Conservation (phyloP, 768 basidiomycete species). For the Mycena sanguinolenta region DNA sequence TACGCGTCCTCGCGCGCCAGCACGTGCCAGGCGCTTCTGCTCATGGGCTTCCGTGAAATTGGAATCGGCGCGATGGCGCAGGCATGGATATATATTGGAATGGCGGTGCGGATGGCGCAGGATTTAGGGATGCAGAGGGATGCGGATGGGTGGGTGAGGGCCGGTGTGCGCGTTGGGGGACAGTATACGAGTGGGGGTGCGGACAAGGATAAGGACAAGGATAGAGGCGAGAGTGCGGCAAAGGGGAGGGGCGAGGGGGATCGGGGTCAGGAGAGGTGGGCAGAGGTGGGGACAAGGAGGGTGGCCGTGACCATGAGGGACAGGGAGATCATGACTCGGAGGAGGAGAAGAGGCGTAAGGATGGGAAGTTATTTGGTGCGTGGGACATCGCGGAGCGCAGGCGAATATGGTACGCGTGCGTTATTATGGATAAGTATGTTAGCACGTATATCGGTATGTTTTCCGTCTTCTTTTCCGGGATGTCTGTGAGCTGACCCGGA, state of each 20-base stretch:
- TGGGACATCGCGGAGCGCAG: conserved; percentile 78
- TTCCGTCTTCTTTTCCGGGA: background rate
- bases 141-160: conserved; percentile 83
- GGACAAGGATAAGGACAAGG: background rate
- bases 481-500: background rate
- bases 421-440: conserved; percentile 84
- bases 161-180: conserved; percentile 57
- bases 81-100: conserved; percentile 88
- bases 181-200: background rate
- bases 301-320: background rate
- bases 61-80: conserved; percentile 92
- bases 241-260: conserved; percentile 2
- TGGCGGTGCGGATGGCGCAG: conserved; percentile 94
- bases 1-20: conserved; percentile 81
- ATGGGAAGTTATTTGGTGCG: conserved; percentile 63
- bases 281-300: conserved; percentile 22
- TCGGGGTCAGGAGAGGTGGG: background rate
- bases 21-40: conserved; percentile 83
- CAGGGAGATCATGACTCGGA: background rate
- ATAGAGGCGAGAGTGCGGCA: background rate
- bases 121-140: conserved; percentile 87
- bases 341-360: conserved; percentile 6
- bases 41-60: conserved; percentile 88
- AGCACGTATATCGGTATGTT: conserved; percentile 79
- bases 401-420: conserved; percentile 84